A percentile compares a stretch with the other conserved stretches of the same genome.
phyloP scores from a whole-genome alignment of 2,329 filamentous ascomycete genomes.

The Ophiostoma novo-ulmi region DNA sequence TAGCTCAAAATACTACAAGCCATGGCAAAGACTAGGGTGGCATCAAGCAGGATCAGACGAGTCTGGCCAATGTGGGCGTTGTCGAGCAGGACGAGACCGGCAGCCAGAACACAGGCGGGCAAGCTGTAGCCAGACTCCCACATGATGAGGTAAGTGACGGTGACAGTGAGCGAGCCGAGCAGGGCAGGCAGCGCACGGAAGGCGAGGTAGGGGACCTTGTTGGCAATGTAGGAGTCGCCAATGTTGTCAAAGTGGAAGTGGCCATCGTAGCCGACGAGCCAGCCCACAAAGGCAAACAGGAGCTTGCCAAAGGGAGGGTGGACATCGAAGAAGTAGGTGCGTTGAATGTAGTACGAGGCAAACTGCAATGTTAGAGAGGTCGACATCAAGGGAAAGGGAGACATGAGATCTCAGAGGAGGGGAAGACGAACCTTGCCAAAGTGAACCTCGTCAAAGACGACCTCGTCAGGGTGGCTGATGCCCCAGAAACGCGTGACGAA shows the following conservation, averaged over 20 bases:
- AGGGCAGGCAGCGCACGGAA: constrained; percentile 90
- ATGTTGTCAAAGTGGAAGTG: constrained; percentile 99
- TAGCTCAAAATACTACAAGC: constrained; percentile 90
- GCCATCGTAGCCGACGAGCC: constrained; percentile 95
- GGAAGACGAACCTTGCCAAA: constrained; percentile 80
- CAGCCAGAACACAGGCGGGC: constrained; percentile 81
- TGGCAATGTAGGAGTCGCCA: constrained; percentile 93
- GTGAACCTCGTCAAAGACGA: constrained; percentile 98
- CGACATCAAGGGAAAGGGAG: neutral
- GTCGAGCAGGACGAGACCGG: constrained; percentile 84
- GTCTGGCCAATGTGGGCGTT: constrained; percentile 98
- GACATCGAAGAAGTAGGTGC: constrained; percentile 99
- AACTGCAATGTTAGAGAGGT: constrained; percentile 44
- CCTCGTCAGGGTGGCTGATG: constrained; percentile 90
- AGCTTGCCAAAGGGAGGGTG: constrained; percentile 98
- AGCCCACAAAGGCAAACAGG: constrained; percentile 92
- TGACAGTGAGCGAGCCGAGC: constrained; percentile 85
- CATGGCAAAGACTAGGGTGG: constrained; percentile 92
- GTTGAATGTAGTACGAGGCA: constrained; percentile 79
- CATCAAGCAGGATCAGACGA: constrained; percentile 87
- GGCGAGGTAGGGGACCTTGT: constrained; percentile 95
- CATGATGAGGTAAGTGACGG: constrained; percentile 96
- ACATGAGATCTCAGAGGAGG: neutral
- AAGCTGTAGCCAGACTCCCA: constrained; percentile 99
- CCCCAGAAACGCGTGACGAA: constrained; percentile 94